Evolutionary conservation across 2,329 filamentous ascomycete genomes (phyloP).

Genomic region (Biscogniauxia sp.): DNA sequence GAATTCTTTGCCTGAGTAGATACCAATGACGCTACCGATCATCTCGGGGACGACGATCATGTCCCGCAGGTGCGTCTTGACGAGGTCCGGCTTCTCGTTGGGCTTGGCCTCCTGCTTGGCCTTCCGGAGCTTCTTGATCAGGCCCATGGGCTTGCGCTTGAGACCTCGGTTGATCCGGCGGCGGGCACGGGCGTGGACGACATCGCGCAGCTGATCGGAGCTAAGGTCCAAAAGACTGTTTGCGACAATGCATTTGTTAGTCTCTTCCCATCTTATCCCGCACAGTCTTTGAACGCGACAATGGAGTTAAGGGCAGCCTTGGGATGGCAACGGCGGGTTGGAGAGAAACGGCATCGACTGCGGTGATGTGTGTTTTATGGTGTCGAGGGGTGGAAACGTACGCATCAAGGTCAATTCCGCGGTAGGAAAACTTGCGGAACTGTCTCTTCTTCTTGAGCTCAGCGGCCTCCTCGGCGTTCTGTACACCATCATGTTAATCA

Average conservation of each 20-base stretch:
- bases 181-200: constrained; percentile 97
- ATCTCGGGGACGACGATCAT: constrained; percentile 99
- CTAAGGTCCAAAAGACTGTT: constrained; percentile 94
- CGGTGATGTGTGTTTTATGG: neutral
- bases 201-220: constrained; percentile 97
- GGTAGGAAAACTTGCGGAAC: constrained; percentile 99
- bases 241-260: constrained; percentile 15
- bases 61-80: constrained; percentile 99
- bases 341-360: neutral
- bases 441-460: constrained; percentile 99
- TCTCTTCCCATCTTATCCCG: neutral
- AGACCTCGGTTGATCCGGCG: constrained; percentile 99
- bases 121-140: constrained; percentile 99
- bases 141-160: constrained; percentile 99
- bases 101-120: constrained; percentile 98
- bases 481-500: constrained; percentile 36
- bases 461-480: constrained; percentile 97
- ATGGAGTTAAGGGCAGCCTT: no score
- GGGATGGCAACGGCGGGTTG: neutral
- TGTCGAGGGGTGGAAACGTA: constrained; percentile 50
- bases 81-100: constrained; percentile 99
- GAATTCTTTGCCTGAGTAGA: constrained; percentile 99
- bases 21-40: constrained; percentile 97
- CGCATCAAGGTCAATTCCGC: constrained; percentile 99
- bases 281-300: neutral